phyloP scores from a whole-genome alignment of 352 stramenopile species.

The Phytophthora macrochlamydospora region DNA sequence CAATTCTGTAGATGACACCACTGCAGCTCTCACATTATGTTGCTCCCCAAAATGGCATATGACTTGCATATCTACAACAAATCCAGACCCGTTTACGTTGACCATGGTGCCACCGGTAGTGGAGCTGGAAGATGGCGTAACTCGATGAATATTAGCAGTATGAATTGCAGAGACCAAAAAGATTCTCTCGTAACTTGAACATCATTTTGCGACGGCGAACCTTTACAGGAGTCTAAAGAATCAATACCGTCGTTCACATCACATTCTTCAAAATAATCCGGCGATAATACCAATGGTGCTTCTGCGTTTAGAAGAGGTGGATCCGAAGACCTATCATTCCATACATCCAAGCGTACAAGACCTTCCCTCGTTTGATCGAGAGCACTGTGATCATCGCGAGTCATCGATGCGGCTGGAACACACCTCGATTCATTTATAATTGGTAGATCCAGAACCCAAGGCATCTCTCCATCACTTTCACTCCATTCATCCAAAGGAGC shows the following conservation, averaged over 20 bases:
- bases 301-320: not conserved
- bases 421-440: constrained; percentile 18
- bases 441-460: constrained; percentile 25
- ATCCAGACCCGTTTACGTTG: constrained; percentile 37
- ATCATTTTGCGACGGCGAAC: constrained; percentile 28
- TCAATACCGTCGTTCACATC: constrained; percentile 6
- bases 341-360: constrained; percentile 11
- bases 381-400: not conserved
- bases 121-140: constrained; percentile 30
- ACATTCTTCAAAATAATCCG: constrained; percentile 32
- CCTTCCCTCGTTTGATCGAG: constrained; percentile 7
- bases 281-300: constrained; percentile 15
- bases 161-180: not conserved
- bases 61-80: constrained; percentile 18
- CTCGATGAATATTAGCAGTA: constrained; percentile 13
- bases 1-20: constrained; percentile 26
- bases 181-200: constrained; percentile 34
- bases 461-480: too few relatives aligned
- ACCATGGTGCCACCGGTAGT: constrained; percentile 35
- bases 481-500: too few relatives aligned
- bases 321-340: too few relatives aligned
- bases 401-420: constrained; percentile 24
- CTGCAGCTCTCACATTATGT: constrained; percentile 13
- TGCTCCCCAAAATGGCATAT: constrained; percentile 41
- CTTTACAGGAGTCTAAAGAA: constrained; percentile 19